Evolutionary conservation across 2,329 filamentous ascomycete genomes (phyloP), one percentile per base, ranked within the genome.

Genomic region (Alternaria sp.): DNA sequence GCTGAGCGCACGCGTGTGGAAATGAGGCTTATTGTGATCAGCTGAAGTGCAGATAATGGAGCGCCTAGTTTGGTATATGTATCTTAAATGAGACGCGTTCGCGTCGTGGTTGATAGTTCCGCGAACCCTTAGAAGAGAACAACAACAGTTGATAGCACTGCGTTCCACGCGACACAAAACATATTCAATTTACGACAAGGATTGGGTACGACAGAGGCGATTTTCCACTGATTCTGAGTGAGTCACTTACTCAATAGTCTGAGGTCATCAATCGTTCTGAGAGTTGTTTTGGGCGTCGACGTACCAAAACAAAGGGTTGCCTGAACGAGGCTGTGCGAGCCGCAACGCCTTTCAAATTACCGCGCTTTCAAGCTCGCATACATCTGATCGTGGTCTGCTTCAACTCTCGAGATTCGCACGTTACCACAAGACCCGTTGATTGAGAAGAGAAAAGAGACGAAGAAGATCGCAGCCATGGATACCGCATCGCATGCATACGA

Each of bases 291-390:
- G 46, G 46, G 20, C 32, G 32, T 38, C 46, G 38, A 32, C 25
- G 44, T 56, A 28, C 45, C 45, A 45, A 32, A 38, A 54, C 32
- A 27, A 45, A 38, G 52, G 57, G 46, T 50, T 56, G 57, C 57
- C 57, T 59, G 28, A 59, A 56, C n/a, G 57, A 56, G 57, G 57
- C 57, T 59, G 57, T 56, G 57, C 57, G 36, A 34, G 34, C 46
- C 30, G 46, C 32, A 11, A 38, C 46, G 32, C 46, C 25, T 50
- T 27, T 20, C 18, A 38, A 34, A 49, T 36, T 25, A 41, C 22
- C 30, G 44, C 45, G 12, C 41, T 44, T 57, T 32, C 20, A 32
- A 14, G 32, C 38, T 28, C 38, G 41, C 22, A 32, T 22, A 9
- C 16, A 10, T 41, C 20, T 49, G 27, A 14, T 9, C 43, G 5